Evolutionary conservation across 2,329 filamentous ascomycete genomes (phyloP), one percentile per base, ranked within the genome.

Genomic region (Cercospora sojina): DNA sequence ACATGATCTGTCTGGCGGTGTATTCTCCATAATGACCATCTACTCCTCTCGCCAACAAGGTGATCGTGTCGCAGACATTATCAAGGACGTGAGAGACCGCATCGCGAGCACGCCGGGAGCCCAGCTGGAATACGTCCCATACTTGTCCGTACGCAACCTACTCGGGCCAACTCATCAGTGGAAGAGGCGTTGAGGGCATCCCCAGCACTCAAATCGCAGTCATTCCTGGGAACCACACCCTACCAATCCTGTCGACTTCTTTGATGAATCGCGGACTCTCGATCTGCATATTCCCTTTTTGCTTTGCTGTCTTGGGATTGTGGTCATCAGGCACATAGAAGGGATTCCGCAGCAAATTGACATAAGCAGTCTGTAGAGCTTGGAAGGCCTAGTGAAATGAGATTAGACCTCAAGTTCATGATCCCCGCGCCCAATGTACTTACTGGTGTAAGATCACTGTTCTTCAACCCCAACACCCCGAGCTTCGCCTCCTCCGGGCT

Each of bases 251-350:
- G 77, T 90, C 88, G 77, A 99, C 89, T 74, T 97, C 93, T 16
- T 88, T 86, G 59, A 88, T 85, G 78, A 99, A 99, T 77, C 83
- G 88, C 72, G 85, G 87, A 78, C 93, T 97, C 61, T 87, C 90
- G 71, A 98, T 97, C 76, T 89, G 89, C 77, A 88, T 80, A 4
- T 83, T 78, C 51, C 78, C 76, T 47, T 79, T 74, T 51, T 81
- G 77, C 38, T 79, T 79, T 56, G 80, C 80, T 59, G 83, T 82
- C 38, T 82, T 86, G 58, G 90, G 90, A 69, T 86, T 86, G 78
- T 93, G 89, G 74, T 94, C 91, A 76, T 97, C 93, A 9, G 94
- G 94, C 56, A 90, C 88, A 79, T 93, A 98, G 80, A 99, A 99
- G 0, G 94, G 94, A 75, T 99, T 98, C 79, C 97, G 90, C 71